phyloP scores from a whole-genome alignment of 2,329 filamentous ascomycete species.

The Fusarium globosum region DNA sequence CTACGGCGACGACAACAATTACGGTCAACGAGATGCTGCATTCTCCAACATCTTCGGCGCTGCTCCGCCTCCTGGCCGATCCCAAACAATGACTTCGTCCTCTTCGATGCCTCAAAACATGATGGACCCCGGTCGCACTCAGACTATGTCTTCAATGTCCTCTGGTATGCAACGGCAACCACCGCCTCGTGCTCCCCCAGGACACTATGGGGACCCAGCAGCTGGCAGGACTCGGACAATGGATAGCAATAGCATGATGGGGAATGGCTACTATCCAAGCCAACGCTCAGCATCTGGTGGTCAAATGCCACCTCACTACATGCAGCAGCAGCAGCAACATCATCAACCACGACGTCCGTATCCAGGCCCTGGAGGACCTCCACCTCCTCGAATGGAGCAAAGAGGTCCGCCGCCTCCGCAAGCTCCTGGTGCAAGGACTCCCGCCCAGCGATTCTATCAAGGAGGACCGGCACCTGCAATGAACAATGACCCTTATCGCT shows the following conservation, averaged over 20 bases:
- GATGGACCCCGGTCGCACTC: conserved; percentile 73
- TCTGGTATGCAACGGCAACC: conserved; percentile 71
- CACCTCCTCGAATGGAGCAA: conserved; percentile 75
- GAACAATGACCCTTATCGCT: conserved; percentile 87
- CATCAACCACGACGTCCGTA: conserved; percentile 58
- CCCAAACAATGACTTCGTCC: conserved; percentile 94
- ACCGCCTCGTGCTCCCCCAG: conserved; percentile 65
- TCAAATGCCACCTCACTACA: conserved; percentile 58
- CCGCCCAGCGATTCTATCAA: conserved; percentile 70
- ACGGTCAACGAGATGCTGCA: conserved; percentile 85
- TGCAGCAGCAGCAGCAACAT: conserved; percentile 58
- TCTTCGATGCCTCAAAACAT: conserved; percentile 69
- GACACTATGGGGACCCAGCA: conserved; percentile 51
- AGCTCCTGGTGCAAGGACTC: conserved; percentile 52
- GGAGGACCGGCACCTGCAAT: conserved; percentile 70
- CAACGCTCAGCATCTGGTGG: conserved; percentile 64
- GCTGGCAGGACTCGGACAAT: conserved; percentile 46
- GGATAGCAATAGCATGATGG: conserved; percentile 55
- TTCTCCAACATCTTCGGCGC: conserved; percentile 96
- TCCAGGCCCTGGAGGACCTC: conserved; percentile 57
- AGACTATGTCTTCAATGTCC: conserved; percentile 75
- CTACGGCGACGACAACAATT: conserved; percentile 64
- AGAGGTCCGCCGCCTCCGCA: conserved; percentile 61
- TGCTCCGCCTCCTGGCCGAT: conserved; percentile 85
- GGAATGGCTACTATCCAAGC: conserved; percentile 64